Base-by-base conservation (phyloP, 352 stramenopile species). In the Globisporangium radiosum region DNA sequence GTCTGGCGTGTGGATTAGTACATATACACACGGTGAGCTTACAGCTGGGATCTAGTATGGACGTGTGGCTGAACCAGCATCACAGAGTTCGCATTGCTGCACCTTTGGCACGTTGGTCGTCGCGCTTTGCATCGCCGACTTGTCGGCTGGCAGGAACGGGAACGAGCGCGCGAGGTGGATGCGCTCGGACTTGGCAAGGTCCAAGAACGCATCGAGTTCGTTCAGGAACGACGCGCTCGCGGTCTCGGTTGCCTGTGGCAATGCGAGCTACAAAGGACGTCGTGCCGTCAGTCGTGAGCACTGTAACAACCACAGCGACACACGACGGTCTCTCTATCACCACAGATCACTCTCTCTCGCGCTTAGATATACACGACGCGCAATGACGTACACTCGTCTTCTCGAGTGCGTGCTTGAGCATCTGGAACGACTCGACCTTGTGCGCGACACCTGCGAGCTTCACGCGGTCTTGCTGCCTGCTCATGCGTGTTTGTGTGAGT, bases 381-480 rank as follows among this genome's bases (percentile, higher is more conserved):
- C 33, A n/a, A 62, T 5, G 45, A 37, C 74, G 19, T 63, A 88
- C 81, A 49, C 72, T 87, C n/a, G 70, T 84, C 39, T 81, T 84
- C 63, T 91, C 77, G 7, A 91, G 66, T 0, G 68, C 75, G 40
- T 89, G 75, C 52, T 91, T 91, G 15, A 91, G 65, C 40, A 72
- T 65, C 53, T 88, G 77, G 44, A 89, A 85, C 8, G 79, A 61
- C 38, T 87, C 78, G 37, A 88, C 52, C 58, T 91, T 91, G 2
- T 87, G 52, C 1, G 79, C 57, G 15, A 89, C 58, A 2, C 81
- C 77, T 0, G 81, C 73, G 47, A 93, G 61, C 36, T 72, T 78
- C 15, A 90, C 81, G 9, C 70, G 75, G 40, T 91, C 73, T 57
- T 91, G 81, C 63, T 84, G 78, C 72, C 71, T 78, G 6, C 11